These are phyloP conservation scores for Termitomyces sp. DNA, from an alignment of 768 basidiomycete species.

Conservation along the genomic window DNA sequence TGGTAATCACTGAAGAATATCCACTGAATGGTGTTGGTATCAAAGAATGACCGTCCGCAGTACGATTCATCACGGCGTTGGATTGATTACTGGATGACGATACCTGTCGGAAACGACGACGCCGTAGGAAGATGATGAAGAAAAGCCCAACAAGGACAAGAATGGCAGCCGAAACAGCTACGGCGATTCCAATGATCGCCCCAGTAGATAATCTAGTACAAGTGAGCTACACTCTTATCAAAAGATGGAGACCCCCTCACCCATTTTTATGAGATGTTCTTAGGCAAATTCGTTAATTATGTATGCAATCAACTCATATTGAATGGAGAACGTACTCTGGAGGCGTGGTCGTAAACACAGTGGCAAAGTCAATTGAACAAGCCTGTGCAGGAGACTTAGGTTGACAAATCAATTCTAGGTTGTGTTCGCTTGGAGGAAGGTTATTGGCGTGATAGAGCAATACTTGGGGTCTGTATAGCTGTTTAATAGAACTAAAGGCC, in stretches of 20 bases:
- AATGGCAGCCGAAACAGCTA: slow-evolving; percentile 1
- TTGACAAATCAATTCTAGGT: slow-evolving; percentile 3
- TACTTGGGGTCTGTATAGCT: slow-evolving; percentile 21
- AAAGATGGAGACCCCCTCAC: neutral
- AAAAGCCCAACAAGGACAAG: slow-evolving; percentile 2
- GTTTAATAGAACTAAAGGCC: slow-evolving; percentile 18
- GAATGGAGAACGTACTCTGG: slow-evolving; percentile 1
- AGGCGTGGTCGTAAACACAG: slow-evolving; percentile 6
- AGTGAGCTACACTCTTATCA: neutral
- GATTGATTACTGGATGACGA: neutral
- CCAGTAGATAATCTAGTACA: neutral
- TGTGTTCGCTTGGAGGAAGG: slow-evolving; percentile 5
- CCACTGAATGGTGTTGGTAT: neutral
- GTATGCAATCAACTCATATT: neutral
- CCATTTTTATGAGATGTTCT: neutral
- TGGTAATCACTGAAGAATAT: neutral
- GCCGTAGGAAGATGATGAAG: neutral
- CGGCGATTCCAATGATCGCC: slow-evolving; percentile 2
- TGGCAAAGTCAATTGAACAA: slow-evolving; percentile 11
- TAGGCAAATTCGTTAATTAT: neutral
- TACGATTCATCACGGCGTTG: neutral
- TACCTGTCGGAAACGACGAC: neutral
- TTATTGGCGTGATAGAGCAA: slow-evolving; percentile 18
- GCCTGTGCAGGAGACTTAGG: slow-evolving; percentile 5
- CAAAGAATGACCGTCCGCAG: neutral